A percentile compares a stretch with the other conserved stretches of the same genome.
These are phyloP conservation scores for Lepidium didymum DNA, from an alignment of 345 rosid species.

Conservation along the genomic window DNA sequence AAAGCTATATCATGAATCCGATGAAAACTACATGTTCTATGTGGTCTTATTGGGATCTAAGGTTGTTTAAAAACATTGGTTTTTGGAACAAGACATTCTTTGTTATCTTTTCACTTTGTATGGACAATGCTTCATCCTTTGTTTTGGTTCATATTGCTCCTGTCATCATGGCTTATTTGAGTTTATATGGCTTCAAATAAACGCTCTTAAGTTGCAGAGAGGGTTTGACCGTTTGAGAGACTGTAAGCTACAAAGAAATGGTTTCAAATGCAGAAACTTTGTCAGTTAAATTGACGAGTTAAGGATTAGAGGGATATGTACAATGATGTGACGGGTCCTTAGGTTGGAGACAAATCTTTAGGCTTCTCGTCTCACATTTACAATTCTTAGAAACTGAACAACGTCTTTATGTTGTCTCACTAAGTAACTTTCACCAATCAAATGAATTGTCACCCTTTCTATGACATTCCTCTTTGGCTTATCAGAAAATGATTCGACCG, in stretches of 20 bases:
- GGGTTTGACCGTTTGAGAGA: background rate
- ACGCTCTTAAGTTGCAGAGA: background rate
- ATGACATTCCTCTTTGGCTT: too few species aligned
- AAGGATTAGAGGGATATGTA: background rate
- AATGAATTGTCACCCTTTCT: too few species aligned
- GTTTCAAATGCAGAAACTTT: background rate
- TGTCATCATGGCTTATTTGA: background rate
- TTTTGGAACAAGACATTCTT: constrained; percentile 3
- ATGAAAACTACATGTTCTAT: background rate
- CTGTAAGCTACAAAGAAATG: background rate
- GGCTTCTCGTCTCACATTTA: background rate
- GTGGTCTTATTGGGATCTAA: constrained; percentile 4
- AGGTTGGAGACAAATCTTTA: background rate
- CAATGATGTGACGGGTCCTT: background rate
- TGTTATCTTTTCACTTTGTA: constrained; percentile 11
- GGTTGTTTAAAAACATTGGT: background rate
- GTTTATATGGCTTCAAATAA: background rate
- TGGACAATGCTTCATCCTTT: constrained; percentile 6
- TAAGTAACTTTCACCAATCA: too few species aligned
- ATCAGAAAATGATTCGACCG: too few species aligned
- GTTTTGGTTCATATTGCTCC: background rate
- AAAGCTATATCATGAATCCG: background rate
- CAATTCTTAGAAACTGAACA: too few species aligned
- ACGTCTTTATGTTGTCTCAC: too few species aligned
- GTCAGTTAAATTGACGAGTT: background rate